Evolutionary conservation across 257 asterid genomes (phyloP).

Genomic region (Verbena officinalis): DNA sequence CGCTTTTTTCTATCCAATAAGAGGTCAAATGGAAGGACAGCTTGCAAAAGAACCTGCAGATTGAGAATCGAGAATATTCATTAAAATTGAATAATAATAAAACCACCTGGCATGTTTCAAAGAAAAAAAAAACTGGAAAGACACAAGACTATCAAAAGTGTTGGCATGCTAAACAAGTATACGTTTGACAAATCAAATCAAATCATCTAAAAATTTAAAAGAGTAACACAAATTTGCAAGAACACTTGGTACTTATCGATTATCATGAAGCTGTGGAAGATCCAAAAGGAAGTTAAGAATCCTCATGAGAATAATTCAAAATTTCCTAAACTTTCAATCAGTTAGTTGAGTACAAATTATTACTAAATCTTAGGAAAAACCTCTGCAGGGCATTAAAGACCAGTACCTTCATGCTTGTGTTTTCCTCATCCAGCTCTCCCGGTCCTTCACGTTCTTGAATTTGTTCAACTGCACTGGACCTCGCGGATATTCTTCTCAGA

Average conservation of each 20-base stretch:
- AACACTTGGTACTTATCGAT: not conserved
- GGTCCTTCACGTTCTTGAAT: slow-evolving; percentile 53
- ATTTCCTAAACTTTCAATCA: slow-evolving; percentile 3
- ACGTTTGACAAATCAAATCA: not conserved
- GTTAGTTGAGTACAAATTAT: slow-evolving; percentile 6
- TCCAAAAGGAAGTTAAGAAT: slow-evolving; percentile 21
- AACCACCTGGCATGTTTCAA: too few species aligned
- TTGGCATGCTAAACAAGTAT: not conserved
- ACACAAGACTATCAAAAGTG: slow-evolving; percentile 22
- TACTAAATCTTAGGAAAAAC: slow-evolving; percentile 1
- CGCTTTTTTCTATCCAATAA: slow-evolving; percentile 78
- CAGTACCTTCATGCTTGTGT: slow-evolving; percentile 75
- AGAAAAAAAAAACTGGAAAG: too few species aligned
- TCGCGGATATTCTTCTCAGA: slow-evolving; percentile 59
- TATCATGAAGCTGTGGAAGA: slow-evolving; percentile 14
- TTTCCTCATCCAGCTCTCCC: slow-evolving; percentile 52
- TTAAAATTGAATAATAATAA: slow-evolving; percentile 16
- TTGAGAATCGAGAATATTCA: slow-evolving; percentile 20
- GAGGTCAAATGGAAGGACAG: slow-evolving; percentile 95
- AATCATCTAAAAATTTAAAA: not conserved
- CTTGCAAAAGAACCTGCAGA: slow-evolving; percentile 88
- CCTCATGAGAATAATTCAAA: not conserved
- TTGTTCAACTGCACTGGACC: slow-evolving; percentile 41
- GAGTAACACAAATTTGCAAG: slow-evolving; percentile 10
- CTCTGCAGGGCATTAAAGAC: slow-evolving; percentile 15